These are phyloP conservation scores for Coemansia sp. DNA, from an alignment of 192 early-diverging fungal genomes.

Conservation along the genomic window DNA sequence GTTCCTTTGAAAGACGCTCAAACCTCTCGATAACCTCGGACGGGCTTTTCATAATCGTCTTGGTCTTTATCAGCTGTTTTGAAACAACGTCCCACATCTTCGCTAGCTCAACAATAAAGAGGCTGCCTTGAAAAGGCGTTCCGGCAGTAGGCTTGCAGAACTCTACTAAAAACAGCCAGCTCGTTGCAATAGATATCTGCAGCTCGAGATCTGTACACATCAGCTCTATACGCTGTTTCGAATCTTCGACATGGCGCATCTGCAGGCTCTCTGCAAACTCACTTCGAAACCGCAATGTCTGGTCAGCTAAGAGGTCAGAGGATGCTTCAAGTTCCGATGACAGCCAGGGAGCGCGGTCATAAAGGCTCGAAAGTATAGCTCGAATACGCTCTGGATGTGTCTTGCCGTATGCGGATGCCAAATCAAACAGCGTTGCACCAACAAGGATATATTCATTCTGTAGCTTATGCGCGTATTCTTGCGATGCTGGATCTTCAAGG, in stretches of 20 bases:
- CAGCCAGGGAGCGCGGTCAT: conserved; percentile 51
- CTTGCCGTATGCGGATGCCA: conserved; percentile 51
- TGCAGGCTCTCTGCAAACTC: conserved; percentile 25
- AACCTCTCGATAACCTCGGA: conserved; percentile 3
- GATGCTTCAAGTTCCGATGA: conserved; percentile 51
- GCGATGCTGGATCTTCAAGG: conserved; percentile 27
- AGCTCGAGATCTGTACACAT: conserved; percentile 25
- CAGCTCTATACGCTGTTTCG: conserved; percentile 13
- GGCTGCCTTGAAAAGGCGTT: conserved; percentile 34
- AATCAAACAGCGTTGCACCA: conserved; percentile 58
- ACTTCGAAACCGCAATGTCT: conserved; percentile 51
- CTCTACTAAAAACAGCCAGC: conserved; percentile 31
- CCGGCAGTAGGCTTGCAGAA: conserved; percentile 17
- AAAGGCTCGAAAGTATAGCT: conserved; percentile 42
- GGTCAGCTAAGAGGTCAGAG: conserved; percentile 50
- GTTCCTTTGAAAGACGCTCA: conserved; percentile 28
- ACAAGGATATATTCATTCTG: conserved; percentile 39
- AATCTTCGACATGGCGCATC: not conserved
- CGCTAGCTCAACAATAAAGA: conserved; percentile 26
- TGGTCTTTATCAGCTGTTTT: conserved; percentile 15
- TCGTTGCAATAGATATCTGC: conserved; percentile 30
- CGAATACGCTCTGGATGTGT: conserved; percentile 42
- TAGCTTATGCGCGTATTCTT: conserved; percentile 23
- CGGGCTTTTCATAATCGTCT: not conserved
- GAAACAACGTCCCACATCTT: conserved; percentile 39